Percentiles rank a stretch among this genome's conserved stretches.
Evolutionary conservation across 139 green algal genomes (phyloP).

Genomic region (Micractinium conductrix): DNA sequence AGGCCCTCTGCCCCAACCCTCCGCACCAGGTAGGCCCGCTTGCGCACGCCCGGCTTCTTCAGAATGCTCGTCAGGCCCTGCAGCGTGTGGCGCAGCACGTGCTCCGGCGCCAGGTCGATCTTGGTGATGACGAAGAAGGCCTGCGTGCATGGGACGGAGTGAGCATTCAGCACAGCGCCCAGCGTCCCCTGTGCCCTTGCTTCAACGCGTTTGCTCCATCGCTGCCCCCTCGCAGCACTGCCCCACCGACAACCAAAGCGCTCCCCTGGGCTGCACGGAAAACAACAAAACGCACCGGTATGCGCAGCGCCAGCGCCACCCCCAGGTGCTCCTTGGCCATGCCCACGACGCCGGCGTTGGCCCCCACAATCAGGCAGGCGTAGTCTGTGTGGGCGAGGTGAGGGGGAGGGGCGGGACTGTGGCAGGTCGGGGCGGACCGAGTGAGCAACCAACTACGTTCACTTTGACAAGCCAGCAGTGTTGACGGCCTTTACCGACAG

Average conservation of each 20-base stretch:
- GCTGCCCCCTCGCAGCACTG: too few species aligned
- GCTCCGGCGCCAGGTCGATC: conserved; percentile 87
- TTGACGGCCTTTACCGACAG: too few species aligned
- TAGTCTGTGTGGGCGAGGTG: conserved; percentile 59
- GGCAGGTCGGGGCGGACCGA: too few species aligned
- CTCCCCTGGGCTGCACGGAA: too few species aligned
- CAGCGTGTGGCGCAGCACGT: conserved; percentile 89
- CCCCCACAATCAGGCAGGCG: conserved; percentile 80
- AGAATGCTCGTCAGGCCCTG: conserved; percentile 74
- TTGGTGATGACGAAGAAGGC: conserved; percentile 93
- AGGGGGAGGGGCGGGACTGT: not conserved
- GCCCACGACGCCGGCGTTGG: conserved; percentile 85
- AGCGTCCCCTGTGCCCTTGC: too few species aligned
- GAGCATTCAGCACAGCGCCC: too few species aligned
- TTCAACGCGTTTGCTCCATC: too few species aligned
- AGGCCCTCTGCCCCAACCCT: not conserved
- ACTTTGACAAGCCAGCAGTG: too few species aligned
- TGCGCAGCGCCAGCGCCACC: conserved; percentile 91
- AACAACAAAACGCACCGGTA: too few species aligned
- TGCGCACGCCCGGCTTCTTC: conserved; percentile 89
- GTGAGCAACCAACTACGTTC: too few species aligned
- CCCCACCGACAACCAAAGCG: too few species aligned
- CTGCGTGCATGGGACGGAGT: not conserved
- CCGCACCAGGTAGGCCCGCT: conserved; percentile 85
- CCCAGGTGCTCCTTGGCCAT: conserved; percentile 96